Evolutionary conservation across 73 alveolate genomes (phyloP).

Genomic region (Tetrahymena elliotti): DNA sequence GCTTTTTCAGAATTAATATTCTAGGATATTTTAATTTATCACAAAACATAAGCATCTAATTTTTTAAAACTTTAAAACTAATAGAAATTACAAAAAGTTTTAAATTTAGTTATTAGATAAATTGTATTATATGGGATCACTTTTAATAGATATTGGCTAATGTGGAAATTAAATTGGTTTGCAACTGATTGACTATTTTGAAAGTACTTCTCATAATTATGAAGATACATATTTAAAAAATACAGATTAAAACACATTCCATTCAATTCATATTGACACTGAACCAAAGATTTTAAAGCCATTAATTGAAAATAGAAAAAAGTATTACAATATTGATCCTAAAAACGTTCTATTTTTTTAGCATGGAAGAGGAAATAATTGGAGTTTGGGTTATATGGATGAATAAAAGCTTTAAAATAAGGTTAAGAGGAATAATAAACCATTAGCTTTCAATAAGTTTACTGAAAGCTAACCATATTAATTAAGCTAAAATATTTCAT

Average conservation of each 20-base stretch:
- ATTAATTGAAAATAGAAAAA: conserved; percentile 44
- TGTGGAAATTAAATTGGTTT: conserved; percentile 53
- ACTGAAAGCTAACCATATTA: background rate
- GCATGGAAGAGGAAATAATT: conserved; percentile 96
- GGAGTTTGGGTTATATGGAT: conserved; percentile 96
- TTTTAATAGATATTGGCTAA: conserved; percentile 34
- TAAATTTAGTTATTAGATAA: background rate
- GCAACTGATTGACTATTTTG: conserved; percentile 19
- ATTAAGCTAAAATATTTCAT: background rate
- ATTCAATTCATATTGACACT: conserved; percentile 40
- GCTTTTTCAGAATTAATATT: too few relatives aligned
- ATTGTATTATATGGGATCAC: conserved; percentile 13
- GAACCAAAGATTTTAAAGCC: conserved; percentile 52
- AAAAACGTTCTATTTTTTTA: conserved; percentile 44
- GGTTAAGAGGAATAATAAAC: background rate
- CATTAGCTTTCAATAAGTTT: background rate
- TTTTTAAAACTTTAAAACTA: background rate
- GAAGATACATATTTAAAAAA: conserved; percentile 26
- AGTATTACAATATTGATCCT: conserved; percentile 33
- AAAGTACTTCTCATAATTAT: conserved; percentile 26
- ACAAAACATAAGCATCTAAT: too few relatives aligned
- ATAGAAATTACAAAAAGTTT: background rate
- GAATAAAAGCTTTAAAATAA: background rate
- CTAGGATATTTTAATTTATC: too few relatives aligned
- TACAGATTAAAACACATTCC: conserved; percentile 30